Base-by-base conservation (phyloP, 2,329 filamentous ascomycete species). In the Diaporthe australafricana region DNA sequence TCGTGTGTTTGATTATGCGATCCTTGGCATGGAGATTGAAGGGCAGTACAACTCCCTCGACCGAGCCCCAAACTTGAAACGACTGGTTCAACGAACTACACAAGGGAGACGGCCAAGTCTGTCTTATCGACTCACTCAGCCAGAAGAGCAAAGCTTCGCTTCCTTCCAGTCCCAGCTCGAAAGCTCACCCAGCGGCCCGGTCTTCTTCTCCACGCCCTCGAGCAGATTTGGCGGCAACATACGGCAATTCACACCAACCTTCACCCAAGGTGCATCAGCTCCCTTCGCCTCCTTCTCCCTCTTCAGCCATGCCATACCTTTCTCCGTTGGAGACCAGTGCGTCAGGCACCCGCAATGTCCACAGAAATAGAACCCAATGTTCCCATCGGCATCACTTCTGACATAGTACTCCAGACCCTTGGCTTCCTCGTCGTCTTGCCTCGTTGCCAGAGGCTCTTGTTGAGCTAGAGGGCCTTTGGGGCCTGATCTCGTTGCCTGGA, bases 321-420 rank as follows among this genome's bases (percentile, higher is more conserved):
- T 14, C n/a, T 66, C 68, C 14, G 57, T 70, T 1, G 17, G 27
- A 12, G 57, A 57, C 72, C 47, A 75, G 72, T 76, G 75, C 22
- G 74, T 73, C 48, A 73, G 35, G n/a, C 65, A 73, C n/a, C 57
- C 70, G 27, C 72, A 73, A 20, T 66, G 42, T n/a, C n/a, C 60
- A 17, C 72, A 73, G 50, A 62, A 68, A 35, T 56, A 67, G 20
- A 73, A 73, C 5, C 40, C 70, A 22, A 73, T 69, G 16, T 30
- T 1, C 14, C 70, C 70, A 8, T 63, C 50, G 1, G 35, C 27
- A 20, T 72, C 72, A 3, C 38, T 32, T 14, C 72, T 47, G 6
- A 70, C 56, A 35, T 73, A 73, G 17, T 52, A 63, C 1, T 38
- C 27, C 9, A 69, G 45, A 20, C 53, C 11, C 14, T 11, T 69